Base-by-base conservation (phyloP, 2,329 filamentous ascomycete genomes). In the Zymoseptoria tritici region DNA sequence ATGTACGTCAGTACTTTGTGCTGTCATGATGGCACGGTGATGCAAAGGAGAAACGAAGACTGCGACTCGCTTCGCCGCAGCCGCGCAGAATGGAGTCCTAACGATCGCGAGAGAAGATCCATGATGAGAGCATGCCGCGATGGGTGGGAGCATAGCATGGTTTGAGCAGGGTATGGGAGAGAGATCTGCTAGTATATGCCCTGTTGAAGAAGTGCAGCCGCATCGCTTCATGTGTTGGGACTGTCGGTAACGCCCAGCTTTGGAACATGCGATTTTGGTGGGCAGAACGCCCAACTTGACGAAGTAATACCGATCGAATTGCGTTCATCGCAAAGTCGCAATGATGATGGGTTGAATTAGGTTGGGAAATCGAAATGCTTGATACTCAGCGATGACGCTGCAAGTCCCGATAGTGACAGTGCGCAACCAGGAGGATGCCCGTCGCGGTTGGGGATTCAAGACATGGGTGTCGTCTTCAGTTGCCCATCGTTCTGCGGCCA, bases 11-110 rank as follows among this genome's bases (percentile, higher is more conserved):
- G 36, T 46, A 46, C 36, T 46, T 9, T 46, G 36, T 7, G 36
- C 36, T 46, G 49, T 36, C 9, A 56, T 58, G 52, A 60, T 60
- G 59, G 52, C 46, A 56, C 31, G 52, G 56, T 58, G 56, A 61
- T 54, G 59, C 57, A 19, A 24, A 53, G 22, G 50, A 21, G 50
- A 22, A 11, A 11, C 13, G 50, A 52, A 52, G 5, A 22, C 16
- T 46, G 36, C 13, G 36, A n/a, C 36, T 46, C 36, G 36, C 36
- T n/a, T 13, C 36, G 36, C 36, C 36, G 36, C 36, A 46, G 36
- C 11, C 36, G 36, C 36, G 36, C 36, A 46, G 36, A 4, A 16
- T 46, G 36, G 36, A 6, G 16, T n/a, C 7, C 13, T 46, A 0
- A n/a, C 13, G 36, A 16, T n/a, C 16, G 11, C 36, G 36, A 42